Evolutionary conservation across 179 eudicot species (phyloP), one percentile per base, ranked within the genome.

Genomic region (Beta corolliflora): DNA sequence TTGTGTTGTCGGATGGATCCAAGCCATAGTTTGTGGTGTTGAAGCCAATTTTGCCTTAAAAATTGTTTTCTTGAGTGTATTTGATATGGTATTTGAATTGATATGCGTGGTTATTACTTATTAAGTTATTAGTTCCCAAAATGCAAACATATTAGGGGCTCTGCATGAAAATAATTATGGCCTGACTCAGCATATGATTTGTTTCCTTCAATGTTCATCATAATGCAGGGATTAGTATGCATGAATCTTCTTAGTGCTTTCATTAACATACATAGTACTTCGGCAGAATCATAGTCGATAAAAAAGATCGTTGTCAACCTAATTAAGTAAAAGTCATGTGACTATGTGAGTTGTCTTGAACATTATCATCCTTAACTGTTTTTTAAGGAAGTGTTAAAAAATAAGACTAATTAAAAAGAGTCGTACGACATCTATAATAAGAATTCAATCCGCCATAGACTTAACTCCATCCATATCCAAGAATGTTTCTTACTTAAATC

Each of bases 221-320:
- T 25, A 77, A 64, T 46, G 13, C 23, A 63, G 23, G 48, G 50
- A 55, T 48, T 23, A 46, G 25, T 48, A 52, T 48, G 69, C 60
- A 77, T 45, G 48, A 77, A 64, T 29, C 59, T 45, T 64, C 58
- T 64, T 46, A 46, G n/a, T 14, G 45, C 72, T 63, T 77, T 50
- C 60, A 75, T 36, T 75, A 16, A 48, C 52, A 48, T 48, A 6
- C 52, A 48, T 3, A 48, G 9, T 41, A 21, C 8, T 9, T 64
- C 3, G 9, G 18, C 8, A 50, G 4, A 46, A 46, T 48, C 48
- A 0, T 77, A 63, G 21, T 75, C 8, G 31, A 13, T 55, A 12
- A 41, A 46, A 52, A n/a, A 76, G 12, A 18, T 54, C 15, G 0
- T 13, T 53, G 12, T 71, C 45, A 74, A 25, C 23, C 66, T 61